These are phyloP conservation scores for Allium sativum DNA, from an alignment of 106 monocot species.

Conservation along the genomic window DNA sequence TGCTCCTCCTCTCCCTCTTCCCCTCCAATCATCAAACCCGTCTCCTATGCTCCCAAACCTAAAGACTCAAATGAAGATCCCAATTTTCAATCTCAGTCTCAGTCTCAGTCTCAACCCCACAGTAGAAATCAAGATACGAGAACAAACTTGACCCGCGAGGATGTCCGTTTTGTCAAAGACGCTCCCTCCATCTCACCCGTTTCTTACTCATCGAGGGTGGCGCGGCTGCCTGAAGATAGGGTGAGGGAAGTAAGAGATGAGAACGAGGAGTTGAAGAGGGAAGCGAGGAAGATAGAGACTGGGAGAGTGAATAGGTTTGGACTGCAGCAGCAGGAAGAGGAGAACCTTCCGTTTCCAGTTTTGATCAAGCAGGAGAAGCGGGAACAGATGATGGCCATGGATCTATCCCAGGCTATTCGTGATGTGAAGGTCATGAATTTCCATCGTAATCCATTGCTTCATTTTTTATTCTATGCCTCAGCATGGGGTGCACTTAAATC, in stretches of 20 bases:
- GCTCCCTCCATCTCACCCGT: constrained; percentile 44
- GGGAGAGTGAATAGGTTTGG: constrained; percentile 35
- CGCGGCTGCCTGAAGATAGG: constrained; percentile 71
- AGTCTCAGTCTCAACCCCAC: not conserved
- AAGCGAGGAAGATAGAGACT: constrained; percentile 50
- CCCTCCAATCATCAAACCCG: constrained; percentile 36
- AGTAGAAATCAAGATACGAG: not conserved
- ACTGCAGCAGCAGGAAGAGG: constrained; percentile 47
- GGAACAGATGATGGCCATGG: constrained; percentile 37
- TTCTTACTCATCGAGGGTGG: constrained; percentile 53
- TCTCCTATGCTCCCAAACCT: constrained; percentile 47
- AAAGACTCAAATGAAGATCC: constrained; percentile 15
- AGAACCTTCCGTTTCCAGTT: constrained; percentile 58
- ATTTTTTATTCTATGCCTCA: too few relatives aligned
- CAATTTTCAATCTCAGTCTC: not conserved
- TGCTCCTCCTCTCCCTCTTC: constrained; percentile 20
- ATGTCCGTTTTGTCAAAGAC: constrained; percentile 71
- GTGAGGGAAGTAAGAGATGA: constrained; percentile 15
- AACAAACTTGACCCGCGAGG: constrained; percentile 51
- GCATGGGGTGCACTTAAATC: too few relatives aligned
- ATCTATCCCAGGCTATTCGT: constrained; percentile 55
- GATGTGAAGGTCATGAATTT: constrained; percentile 61
- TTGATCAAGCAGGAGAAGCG: constrained; percentile 52
- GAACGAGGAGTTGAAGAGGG: constrained; percentile 34
- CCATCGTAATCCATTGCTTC: not conserved